phyloP scores from a whole-genome alignment of 805 yeast genomes.

The Candida hungchunana region DNA sequence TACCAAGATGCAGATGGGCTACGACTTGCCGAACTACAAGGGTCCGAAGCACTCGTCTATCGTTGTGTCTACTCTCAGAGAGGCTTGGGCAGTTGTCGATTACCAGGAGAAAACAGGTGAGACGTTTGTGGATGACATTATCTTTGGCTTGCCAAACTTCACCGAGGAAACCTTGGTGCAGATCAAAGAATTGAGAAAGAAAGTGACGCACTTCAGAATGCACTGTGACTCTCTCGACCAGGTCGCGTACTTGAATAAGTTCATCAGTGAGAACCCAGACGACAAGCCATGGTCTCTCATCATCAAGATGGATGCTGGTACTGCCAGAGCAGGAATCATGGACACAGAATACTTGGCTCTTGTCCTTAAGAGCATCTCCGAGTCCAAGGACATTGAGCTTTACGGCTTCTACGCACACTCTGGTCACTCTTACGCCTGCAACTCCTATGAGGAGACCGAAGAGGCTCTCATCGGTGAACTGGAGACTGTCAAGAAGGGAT shows the following conservation, averaged over 20 bases:
- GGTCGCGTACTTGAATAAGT: constrained; percentile 41
- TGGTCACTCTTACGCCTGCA: constrained; percentile 64
- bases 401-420: constrained; percentile 78
- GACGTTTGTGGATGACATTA: constrained; percentile 39
- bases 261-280: constrained; percentile 24
- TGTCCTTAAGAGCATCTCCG: constrained; percentile 31
- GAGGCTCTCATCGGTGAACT: constrained; percentile 52
- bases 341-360: constrained; percentile 32
- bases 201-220: constrained; percentile 43
- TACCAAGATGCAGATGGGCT: constrained; percentile 47
- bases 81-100: constrained; percentile 50
- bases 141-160: constrained; percentile 57
- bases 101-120: constrained; percentile 28
- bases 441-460: constrained; percentile 42
- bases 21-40: constrained; percentile 29
- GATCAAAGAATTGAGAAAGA: constrained; percentile 38
- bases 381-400: constrained; percentile 36
- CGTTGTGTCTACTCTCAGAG: constrained; percentile 66
- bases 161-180: constrained; percentile 44
- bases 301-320: constrained; percentile 68
- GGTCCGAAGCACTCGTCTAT: constrained; percentile 41
- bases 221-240: constrained; percentile 63
- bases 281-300: constrained; percentile 55
- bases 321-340: constrained; percentile 60
- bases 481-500: constrained; percentile 51